phyloP scores from a whole-genome alignment of 768 basidiomycete species.

The Boletus sp. region DNA sequence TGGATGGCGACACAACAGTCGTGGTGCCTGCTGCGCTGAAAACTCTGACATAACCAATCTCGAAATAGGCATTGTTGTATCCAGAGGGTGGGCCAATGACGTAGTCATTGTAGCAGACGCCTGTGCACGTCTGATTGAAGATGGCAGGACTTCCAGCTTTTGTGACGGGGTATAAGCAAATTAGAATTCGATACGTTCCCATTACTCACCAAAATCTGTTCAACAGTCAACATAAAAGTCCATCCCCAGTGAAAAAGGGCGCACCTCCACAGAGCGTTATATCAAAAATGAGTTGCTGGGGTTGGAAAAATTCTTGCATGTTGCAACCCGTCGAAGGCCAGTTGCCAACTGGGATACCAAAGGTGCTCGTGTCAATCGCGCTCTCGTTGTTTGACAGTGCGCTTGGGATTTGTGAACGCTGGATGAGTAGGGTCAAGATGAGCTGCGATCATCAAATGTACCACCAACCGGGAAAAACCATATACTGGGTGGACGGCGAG shows the following conservation, averaged over 20 bases:
- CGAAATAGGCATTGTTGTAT: conserved; percentile 71
- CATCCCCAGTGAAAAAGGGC: conserved; percentile 28
- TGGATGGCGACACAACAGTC: conserved; percentile 24
- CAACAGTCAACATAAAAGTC: conserved; percentile 11
- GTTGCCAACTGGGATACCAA: conserved; percentile 69
- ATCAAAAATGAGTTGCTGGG: conserved; percentile 69
- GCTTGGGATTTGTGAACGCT: conserved; percentile 44
- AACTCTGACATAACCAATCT: conserved; percentile 59
- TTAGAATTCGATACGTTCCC: not conserved
- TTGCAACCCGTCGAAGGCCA: conserved; percentile 61
- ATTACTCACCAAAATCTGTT: conserved; percentile 34
- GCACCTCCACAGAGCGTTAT: conserved; percentile 68
- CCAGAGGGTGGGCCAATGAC: conserved; percentile 61
- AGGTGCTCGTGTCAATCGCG: conserved; percentile 50
- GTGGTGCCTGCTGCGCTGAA: conserved; percentile 38
- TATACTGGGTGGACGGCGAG: conserved; percentile 15
- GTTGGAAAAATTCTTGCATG: conserved; percentile 51
- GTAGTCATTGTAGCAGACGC: conserved; percentile 68
- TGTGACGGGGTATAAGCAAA: conserved; percentile 22
- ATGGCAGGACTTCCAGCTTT: conserved; percentile 49
- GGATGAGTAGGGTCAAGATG: conserved; percentile 1
- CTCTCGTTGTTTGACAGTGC: conserved; percentile 48
- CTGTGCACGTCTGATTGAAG: conserved; percentile 61
- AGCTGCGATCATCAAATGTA: not conserved
- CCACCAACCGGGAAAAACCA: conserved; percentile 32